A percentile compares a stretch with the other conserved stretches of the same genome.
Evolutionary conservation across 306 rosid species (phyloP).

Genomic region (Carpinus viminea): DNA sequence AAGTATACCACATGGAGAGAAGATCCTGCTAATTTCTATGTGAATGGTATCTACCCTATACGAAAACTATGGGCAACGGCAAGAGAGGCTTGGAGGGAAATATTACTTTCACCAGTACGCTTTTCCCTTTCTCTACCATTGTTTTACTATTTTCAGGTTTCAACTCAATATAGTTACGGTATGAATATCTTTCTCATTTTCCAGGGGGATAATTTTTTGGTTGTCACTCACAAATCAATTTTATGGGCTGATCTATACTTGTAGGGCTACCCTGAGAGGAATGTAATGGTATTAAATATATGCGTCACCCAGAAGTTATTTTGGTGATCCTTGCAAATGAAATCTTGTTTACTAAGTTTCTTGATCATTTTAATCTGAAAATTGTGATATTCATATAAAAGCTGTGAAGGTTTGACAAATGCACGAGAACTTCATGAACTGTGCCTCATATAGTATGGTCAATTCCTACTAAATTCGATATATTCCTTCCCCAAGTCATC

Average conservation of each 20-base stretch:
- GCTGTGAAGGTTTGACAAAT: not conserved
- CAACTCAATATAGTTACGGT: not conserved
- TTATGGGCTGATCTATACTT: slow-evolving; percentile 70
- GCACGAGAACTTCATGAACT: not conserved
- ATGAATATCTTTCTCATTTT: slow-evolving; percentile 19
- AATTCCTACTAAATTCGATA: not conserved
- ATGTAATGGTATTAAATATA: slow-evolving; percentile 9
- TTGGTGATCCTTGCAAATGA: slow-evolving; percentile 1
- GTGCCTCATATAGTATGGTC: not conserved
- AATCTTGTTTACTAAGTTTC: slow-evolving; percentile 17
- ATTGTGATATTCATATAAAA: not conserved
- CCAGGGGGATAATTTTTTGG: slow-evolving; percentile 72
- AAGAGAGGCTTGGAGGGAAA: slow-evolving; percentile 73
- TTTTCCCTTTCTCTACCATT: not conserved
- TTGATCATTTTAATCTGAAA: not conserved
- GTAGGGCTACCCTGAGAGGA: slow-evolving; percentile 78
- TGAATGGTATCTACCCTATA: not conserved
- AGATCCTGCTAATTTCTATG: too few species aligned
- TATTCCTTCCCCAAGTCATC: not conserved
- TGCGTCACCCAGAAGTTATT: not conserved
- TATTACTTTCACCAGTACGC: slow-evolving; percentile 69
- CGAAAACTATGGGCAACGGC: slow-evolving; percentile 62
- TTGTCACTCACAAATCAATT: slow-evolving; percentile 79
- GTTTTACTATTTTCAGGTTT: not conserved
- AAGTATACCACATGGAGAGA: too few species aligned